These are phyloP conservation scores for Dactylellina parvicollis DNA, from an alignment of 2,329 filamentous ascomycete species.

Conservation along the genomic window DNA sequence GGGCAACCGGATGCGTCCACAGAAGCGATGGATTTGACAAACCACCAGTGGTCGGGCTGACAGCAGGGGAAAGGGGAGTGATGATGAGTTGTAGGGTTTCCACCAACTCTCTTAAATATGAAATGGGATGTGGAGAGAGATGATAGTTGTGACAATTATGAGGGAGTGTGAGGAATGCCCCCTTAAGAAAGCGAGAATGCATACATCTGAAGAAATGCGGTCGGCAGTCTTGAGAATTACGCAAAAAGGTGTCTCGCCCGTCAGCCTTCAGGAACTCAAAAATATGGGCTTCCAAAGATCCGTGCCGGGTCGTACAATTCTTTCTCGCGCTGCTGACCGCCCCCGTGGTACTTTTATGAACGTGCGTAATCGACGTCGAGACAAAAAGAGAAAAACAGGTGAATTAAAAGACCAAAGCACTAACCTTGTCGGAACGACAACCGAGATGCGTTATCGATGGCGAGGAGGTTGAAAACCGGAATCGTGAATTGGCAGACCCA, in stretches of 20 bases:
- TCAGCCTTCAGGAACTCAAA: constrained; percentile 49
- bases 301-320: constrained; percentile 30
- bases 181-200: constrained; percentile 38
- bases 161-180: constrained; percentile 37
- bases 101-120: constrained; percentile 24
- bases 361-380: not conserved
- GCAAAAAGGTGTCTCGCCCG: constrained; percentile 14
- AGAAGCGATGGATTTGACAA: constrained; percentile 50
- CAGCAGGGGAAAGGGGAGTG: constrained; percentile 11
- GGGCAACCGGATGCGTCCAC: constrained; percentile 49
- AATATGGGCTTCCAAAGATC: constrained; percentile 15
- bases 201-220: constrained; percentile 46
- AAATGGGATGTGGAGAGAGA: not conserved
- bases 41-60: constrained; percentile 36
- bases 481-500: constrained; percentile 34
- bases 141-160: constrained; percentile 24
- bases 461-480: constrained; percentile 23
- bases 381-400: not conserved
- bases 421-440: constrained; percentile 53
- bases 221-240: constrained; percentile 51
- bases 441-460: constrained; percentile 33
- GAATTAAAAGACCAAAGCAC: constrained; percentile 22
- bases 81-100: constrained; percentile 16
- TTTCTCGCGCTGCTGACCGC: constrained; percentile 37
- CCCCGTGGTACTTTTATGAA: constrained; percentile 28